Evolutionary conservation across 345 rosid species (phyloP).

Genomic region (Punica granatum): DNA sequence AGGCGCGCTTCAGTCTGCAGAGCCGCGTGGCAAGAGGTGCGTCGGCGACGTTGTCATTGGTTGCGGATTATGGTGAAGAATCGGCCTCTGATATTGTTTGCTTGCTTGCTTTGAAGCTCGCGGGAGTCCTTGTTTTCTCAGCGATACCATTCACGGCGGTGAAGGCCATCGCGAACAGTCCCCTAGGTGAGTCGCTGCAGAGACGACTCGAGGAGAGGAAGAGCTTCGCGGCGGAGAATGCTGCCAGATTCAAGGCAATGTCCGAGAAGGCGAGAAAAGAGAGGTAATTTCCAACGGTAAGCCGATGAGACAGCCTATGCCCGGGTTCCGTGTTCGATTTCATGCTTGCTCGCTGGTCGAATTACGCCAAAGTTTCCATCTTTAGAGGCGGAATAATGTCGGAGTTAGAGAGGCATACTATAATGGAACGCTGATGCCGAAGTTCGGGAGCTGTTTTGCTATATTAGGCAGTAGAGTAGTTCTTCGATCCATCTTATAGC

Average conservation of each 20-base stretch:
- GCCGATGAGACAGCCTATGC: neutral
- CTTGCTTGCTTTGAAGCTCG: conserved; percentile 39
- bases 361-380: neutral
- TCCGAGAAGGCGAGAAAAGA: conserved; percentile 59
- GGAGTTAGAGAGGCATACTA: neutral
- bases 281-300: conserved; percentile 39
- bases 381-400: neutral
- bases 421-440: neutral
- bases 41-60: neutral
- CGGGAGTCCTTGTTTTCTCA: conserved; percentile 82
- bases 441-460: neutral
- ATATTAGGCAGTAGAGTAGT: neutral
- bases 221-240: conserved; percentile 46
- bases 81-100: neutral
- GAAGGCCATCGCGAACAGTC: conserved; percentile 88
- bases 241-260: conserved; percentile 51
- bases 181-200: conserved; percentile 66
- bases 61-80: neutral
- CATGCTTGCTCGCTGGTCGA: neutral
- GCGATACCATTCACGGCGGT: conserved; percentile 89
- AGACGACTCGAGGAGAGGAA: conserved; percentile 58
- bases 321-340: neutral
- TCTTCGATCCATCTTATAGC: neutral
- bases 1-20: conserved; percentile 31
- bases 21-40: conserved; percentile 91